Conservation (phyloP, 805 yeast species). For the Metschnikowia kofuensis region DNA sequence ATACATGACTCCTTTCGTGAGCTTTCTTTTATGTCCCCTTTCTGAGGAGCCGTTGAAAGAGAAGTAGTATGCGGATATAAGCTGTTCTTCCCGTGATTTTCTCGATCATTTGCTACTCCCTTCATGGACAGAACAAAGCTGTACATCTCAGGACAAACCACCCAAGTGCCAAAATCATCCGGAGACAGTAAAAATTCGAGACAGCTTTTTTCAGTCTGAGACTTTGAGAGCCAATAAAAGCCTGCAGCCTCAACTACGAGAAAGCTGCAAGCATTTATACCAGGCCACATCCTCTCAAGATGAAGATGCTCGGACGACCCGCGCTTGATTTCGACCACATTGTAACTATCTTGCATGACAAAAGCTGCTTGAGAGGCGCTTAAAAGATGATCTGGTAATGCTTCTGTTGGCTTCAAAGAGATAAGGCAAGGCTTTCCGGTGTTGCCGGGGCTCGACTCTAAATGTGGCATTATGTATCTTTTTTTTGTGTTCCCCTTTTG, state of each 20-base stretch:
- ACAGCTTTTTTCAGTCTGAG: conserved; percentile 1
- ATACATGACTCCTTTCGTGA: conserved; percentile 1
- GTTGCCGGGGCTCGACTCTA: background rate
- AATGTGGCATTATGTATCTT: background rate
- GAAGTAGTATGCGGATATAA: background rate
- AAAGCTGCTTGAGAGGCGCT: conserved; percentile 4
- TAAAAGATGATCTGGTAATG: conserved; percentile 1
- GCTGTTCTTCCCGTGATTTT: too few species aligned
- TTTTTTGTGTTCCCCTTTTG: background rate
- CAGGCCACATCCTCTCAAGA: conserved; percentile 2
- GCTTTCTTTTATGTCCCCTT: background rate
- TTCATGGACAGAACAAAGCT: background rate
- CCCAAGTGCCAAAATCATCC: background rate
- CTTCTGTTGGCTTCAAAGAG: background rate
- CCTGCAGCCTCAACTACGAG: conserved; percentile 1
- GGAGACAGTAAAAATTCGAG: conserved; percentile 7
- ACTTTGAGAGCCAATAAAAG: background rate
- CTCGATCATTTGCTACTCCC: too few species aligned
- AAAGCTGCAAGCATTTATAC: background rate
- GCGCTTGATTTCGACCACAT: background rate
- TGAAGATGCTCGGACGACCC: background rate
- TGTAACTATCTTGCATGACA: conserved; percentile 1
- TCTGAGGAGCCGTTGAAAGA: background rate
- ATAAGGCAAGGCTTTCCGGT: background rate
- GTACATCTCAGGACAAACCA: background rate